Conservation (phyloP, 2,329 filamentous ascomycete species). For the Botrytis porri region DNA sequence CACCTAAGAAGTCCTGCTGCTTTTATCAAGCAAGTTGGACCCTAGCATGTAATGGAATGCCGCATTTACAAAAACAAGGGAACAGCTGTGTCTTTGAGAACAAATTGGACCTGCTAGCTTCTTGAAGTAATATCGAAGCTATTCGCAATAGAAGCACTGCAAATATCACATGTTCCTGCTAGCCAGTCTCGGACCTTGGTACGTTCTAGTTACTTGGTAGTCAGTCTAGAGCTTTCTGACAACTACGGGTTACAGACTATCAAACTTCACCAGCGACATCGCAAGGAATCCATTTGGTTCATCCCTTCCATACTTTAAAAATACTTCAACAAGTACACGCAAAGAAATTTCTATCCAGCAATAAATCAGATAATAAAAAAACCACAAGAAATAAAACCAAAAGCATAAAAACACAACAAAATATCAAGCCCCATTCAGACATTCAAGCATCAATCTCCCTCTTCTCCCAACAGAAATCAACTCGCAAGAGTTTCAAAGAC, state of each 20-base stretch:
- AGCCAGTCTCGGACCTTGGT: neutral
- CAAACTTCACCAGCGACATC: neutral
- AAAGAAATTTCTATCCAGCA: neutral
- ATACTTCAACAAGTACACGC: neutral
- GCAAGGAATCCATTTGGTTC: neutral
- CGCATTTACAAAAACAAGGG: neutral
- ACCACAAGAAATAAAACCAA: neutral
- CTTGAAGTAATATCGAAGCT: neutral
- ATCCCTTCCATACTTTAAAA: neutral
- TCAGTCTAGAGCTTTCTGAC: neutral
- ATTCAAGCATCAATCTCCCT: neutral
- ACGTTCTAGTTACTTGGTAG: neutral
- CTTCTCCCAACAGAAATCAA: slow-evolving; percentile 6
- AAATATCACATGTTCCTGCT: neutral
- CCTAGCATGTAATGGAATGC: neutral
- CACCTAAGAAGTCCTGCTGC: neutral
- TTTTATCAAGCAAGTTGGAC: neutral
- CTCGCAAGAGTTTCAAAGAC: neutral
- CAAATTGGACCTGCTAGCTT: neutral
- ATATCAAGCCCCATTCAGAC: neutral
- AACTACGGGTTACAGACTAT: neutral
- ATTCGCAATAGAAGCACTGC: neutral
- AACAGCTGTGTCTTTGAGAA: neutral
- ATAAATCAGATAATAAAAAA: neutral
- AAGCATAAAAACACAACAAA: neutral